Percentiles rank a stretch among this genome's conserved stretches.
Evolutionary conservation across 2,329 filamentous ascomycete species (phyloP).

Genomic region (Aspergillus sojae): DNA sequence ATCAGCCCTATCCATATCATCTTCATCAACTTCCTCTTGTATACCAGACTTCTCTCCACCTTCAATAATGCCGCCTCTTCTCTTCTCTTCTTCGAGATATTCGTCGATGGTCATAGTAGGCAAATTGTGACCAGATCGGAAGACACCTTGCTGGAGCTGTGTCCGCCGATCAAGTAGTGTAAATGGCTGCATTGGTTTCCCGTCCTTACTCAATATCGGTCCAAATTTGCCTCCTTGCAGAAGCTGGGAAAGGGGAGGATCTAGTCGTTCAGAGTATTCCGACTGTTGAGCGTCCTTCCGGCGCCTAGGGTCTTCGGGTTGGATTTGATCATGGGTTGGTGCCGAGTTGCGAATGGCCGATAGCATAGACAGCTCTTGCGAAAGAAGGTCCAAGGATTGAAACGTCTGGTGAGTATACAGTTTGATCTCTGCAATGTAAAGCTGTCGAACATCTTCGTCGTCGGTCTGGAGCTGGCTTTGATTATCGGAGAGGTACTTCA

Average conservation of each 20-base stretch:
- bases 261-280: constrained; percentile 73
- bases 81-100: constrained; percentile 88
- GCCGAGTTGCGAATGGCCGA: constrained; percentile 64
- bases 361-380: constrained; percentile 81
- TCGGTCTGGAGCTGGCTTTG: constrained; percentile 69
- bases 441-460: constrained; percentile 77
- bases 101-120: constrained; percentile 98
- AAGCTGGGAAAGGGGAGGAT: constrained; percentile 61
- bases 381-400: constrained; percentile 82
- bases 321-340: constrained; percentile 39
- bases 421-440: constrained; percentile 75
- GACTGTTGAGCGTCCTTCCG: constrained; percentile 55
- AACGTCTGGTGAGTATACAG: constrained; percentile 79
- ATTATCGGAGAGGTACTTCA: constrained; percentile 62
- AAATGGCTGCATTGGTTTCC: constrained; percentile 88
- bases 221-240: constrained; percentile 56
- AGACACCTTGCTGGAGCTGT: constrained; percentile 77
- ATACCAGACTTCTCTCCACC: constrained; percentile 76
- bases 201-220: constrained; percentile 74
- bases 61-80: constrained; percentile 84
- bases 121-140: constrained; percentile 86
- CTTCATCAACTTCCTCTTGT: constrained; percentile 78
- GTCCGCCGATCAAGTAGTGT: constrained; percentile 78
- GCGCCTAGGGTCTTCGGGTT: constrained; percentile 42
- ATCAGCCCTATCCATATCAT: constrained; percentile 85